These are phyloP conservation scores for Coemansia sp. DNA, from an alignment of 192 early-diverging fungal genomes.

Conservation along the genomic window DNA sequence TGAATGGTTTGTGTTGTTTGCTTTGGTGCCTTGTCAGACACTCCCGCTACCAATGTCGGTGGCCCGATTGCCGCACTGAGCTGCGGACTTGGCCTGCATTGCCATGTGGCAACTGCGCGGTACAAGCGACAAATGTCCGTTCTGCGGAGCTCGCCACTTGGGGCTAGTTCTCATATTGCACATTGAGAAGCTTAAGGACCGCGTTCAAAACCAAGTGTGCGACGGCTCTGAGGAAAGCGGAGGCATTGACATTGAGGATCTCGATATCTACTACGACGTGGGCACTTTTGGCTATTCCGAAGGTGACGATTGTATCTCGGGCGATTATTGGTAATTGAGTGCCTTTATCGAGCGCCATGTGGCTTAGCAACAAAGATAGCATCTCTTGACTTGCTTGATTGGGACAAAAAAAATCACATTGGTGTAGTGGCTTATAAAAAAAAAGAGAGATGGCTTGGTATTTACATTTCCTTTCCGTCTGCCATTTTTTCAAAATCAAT, in stretches of 20 bases:
- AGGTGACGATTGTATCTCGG: background rate
- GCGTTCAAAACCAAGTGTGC: background rate
- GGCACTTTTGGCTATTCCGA: no score
- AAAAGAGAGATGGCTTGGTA: background rate
- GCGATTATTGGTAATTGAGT: background rate
- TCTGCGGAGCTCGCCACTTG: background rate
- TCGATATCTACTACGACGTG: no score
- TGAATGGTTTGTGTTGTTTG: slow-evolving; percentile 18
- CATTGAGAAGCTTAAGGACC: background rate
- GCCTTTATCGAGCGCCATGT: no score
- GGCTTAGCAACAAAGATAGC: no score
- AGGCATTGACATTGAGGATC: background rate
- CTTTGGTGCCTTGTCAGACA: background rate
- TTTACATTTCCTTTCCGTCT: background rate
- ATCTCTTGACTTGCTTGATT: no score
- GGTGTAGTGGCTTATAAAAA: no score
- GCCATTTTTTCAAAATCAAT: background rate
- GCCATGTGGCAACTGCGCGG: background rate
- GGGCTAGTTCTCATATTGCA: background rate
- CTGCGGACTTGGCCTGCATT: background rate
- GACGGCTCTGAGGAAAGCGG: no score
- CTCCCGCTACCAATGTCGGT: background rate
- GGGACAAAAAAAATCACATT: no score
- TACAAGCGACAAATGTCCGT: background rate
- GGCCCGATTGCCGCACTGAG: background rate